These are phyloP conservation scores for Artomyces pyxidatus DNA, from an alignment of 768 basidiomycete species.

Conservation along the genomic window DNA sequence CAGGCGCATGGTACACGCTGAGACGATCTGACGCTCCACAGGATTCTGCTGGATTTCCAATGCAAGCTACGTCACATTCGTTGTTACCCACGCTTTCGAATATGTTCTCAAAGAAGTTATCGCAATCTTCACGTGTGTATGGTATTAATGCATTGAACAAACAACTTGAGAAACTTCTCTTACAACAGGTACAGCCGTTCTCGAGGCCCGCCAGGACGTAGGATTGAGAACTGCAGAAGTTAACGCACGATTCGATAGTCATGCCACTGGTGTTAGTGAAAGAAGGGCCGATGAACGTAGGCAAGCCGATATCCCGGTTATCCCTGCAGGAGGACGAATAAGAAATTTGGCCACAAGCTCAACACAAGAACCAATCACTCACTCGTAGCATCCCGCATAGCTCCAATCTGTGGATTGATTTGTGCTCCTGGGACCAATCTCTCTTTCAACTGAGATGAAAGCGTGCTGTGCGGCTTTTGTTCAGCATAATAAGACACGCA, in stretches of 20 bases:
- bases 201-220: slow-evolving; percentile 65
- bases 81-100: slow-evolving; percentile 37
- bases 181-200: slow-evolving; percentile 55
- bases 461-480: too few relatives aligned
- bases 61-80: slow-evolving; percentile 52
- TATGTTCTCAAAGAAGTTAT: slow-evolving; percentile 30
- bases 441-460: too few relatives aligned
- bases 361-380: neutral
- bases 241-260: slow-evolving; percentile 47
- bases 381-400: neutral
- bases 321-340: neutral
- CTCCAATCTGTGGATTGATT: neutral
- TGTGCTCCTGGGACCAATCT: too few relatives aligned
- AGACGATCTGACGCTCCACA: slow-evolving; percentile 54
- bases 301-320: neutral
- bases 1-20: slow-evolving; percentile 49
- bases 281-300: slow-evolving; percentile 42
- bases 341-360: neutral
- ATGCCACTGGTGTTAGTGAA: slow-evolving; percentile 43
- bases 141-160: too few relatives aligned
- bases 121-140: neutral
- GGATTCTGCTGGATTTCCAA: slow-evolving; percentile 43
- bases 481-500: too few relatives aligned
- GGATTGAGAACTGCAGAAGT: slow-evolving; percentile 32
- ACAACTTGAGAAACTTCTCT: too few relatives aligned